Evolutionary conservation across 441 rosid genomes (phyloP), one percentile per base, ranked within the genome.

Genomic region (Gossypium schwendimanii): DNA sequence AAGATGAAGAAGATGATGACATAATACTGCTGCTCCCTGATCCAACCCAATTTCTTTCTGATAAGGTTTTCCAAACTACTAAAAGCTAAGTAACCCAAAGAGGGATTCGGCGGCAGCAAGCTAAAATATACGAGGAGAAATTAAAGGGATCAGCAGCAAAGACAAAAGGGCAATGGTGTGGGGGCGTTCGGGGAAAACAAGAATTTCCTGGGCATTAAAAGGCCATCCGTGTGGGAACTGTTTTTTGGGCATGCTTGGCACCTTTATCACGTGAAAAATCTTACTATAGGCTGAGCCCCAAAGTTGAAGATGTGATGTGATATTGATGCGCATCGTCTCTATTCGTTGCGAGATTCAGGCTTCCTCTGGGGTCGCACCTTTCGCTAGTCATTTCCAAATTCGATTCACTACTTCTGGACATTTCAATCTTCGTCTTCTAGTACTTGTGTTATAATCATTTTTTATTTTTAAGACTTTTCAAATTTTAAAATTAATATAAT

Each of bases 1-100:
- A 66, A 23, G 57, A 66, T 0, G 70, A 47, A 45, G 70, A 65
- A 6, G 39, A 21, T 5, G 70, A 66, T 47, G 70, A 66, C 70
- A 66, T 65, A 15, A 14, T 65, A 14, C 11, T 9, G n/a, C 31
- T 9, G n/a, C 31, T 6, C 11, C 11, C 39, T n/a, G 41, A 28
- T 28, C 5, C 44, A 28, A 60, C 44, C 2, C 20, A 26, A 26
- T 12, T 24, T 26, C 33, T 21, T 21, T 57, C 57, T 7, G 33
- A 28, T 28, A 28, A 28, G 33, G 6, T 28, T 28, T 28, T 28
- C 33, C 33, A 28, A 28, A 28, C 33, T 28, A 4, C 33, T 28
- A 4, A 4, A 4, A 28, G 6, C 33, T 0, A 28, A 28, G 6
- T 3, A 28, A 61, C 21, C 14, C 12, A 31, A 61, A 44, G n/a